These are phyloP conservation scores for Diaporthe citriasiana DNA, from an alignment of 2,329 filamentous ascomycete genomes.

Conservation along the genomic window DNA sequence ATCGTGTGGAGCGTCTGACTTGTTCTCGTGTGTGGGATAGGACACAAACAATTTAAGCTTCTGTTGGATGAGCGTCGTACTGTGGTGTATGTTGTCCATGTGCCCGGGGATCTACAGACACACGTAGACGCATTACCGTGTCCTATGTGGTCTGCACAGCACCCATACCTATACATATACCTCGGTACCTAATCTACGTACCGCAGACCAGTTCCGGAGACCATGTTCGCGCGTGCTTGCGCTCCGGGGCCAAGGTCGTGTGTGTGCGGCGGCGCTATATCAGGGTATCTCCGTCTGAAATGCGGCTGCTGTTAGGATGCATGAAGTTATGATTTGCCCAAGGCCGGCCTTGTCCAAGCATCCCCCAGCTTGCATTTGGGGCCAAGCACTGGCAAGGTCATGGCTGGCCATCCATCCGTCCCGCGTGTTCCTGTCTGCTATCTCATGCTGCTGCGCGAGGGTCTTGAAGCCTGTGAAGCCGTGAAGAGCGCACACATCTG, in stretches of 20 bases:
- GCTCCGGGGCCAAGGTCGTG: background rate
- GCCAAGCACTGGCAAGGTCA: conserved; percentile 24
- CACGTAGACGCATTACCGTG: background rate
- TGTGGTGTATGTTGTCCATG: background rate
- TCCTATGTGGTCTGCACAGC: background rate
- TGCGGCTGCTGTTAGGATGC: conserved; percentile 30
- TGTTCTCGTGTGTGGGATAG: conserved; percentile 32
- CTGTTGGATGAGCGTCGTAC: conserved; percentile 23
- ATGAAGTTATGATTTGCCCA: conserved; percentile 40
- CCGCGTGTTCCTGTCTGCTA: conserved; percentile 22
- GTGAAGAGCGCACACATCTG: background rate
- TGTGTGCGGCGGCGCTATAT: conserved; percentile 26
- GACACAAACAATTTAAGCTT: conserved; percentile 32
- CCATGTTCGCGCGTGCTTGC: background rate
- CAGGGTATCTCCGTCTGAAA: conserved; percentile 25
- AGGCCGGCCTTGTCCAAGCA: conserved; percentile 33
- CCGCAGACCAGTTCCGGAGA: conserved; percentile 6
- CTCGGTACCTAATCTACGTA: background rate
- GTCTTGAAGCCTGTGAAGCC: background rate
- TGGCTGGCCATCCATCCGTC: conserved; percentile 12
- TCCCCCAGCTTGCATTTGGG: conserved; percentile 26
- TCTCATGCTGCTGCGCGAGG: conserved; percentile 2
- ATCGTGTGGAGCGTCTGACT: conserved; percentile 34
- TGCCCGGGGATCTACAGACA: background rate
- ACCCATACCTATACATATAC: background rate